A percentile compares a stretch with the other conserved stretches of the same genome.
Evolutionary conservation across 2,329 filamentous ascomycete species (phyloP).

Genomic region (Cladosporium velox): DNA sequence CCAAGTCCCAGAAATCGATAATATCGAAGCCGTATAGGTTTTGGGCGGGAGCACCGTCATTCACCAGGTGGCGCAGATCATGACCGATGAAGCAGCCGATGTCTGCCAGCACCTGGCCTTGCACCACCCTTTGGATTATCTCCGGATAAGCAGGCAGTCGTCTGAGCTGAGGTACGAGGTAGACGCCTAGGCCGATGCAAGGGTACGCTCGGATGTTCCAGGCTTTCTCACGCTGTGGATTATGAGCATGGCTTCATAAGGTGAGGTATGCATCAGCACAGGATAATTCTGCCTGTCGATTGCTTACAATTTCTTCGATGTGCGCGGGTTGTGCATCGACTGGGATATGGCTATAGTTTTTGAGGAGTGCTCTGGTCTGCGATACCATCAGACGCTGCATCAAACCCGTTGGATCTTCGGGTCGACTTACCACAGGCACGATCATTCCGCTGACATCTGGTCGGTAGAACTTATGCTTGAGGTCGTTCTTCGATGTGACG

Average conservation of each 20-base stretch:
- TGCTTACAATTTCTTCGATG: constrained; percentile 38
- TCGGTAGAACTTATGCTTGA: constrained; percentile 16
- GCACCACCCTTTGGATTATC: constrained; percentile 26
- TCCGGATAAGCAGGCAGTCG: constrained; percentile 26
- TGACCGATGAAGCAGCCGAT: constrained; percentile 42
- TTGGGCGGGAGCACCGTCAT: constrained; percentile 37
- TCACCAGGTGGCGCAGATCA: constrained; percentile 39
- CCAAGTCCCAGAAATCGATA: constrained; percentile 35
- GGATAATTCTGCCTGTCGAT: background rate
- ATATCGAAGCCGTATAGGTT: constrained; percentile 38
- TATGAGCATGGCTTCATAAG: background rate
- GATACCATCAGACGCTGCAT: background rate
- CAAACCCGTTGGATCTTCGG: background rate
- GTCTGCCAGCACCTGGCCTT: constrained; percentile 40
- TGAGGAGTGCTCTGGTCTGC: constrained; percentile 38
- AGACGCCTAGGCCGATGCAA: constrained; percentile 31
- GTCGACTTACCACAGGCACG: constrained; percentile 27
- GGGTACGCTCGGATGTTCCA: constrained; percentile 31
- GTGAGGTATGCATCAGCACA: background rate
- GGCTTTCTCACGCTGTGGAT: constrained; percentile 27
- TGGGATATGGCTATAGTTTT: constrained; percentile 42
- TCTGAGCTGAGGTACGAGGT: constrained; percentile 28
- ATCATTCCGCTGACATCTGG: constrained; percentile 15
- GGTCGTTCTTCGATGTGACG: constrained; percentile 3
- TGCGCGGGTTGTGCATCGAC: constrained; percentile 34